Base-by-base conservation (phyloP, 805 yeast species). In the Saccharomycopsis lassenensis region DNA sequence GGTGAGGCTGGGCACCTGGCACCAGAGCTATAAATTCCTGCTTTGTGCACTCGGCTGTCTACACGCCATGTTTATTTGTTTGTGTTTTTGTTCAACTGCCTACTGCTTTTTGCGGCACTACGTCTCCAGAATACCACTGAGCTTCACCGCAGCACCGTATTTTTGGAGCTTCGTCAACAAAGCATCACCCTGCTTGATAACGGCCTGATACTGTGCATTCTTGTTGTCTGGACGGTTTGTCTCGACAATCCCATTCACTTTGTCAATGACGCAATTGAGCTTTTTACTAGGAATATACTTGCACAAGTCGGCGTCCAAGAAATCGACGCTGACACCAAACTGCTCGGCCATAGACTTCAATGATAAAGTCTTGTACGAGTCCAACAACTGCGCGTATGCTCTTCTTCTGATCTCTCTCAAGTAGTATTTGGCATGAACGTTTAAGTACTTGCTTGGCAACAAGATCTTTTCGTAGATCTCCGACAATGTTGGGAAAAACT, bases 181-280 rank as follows among this genome's bases (percentile, higher is more conserved):
- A 2, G 77, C 74, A 54, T 91, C 98, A 45, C 98, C 97, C 55
- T 80, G 93, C 58, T 84, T 86, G 51, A 91, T 77, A 51, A 91
- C 69, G 45, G 66, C 58, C 55, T 86, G 94, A 58, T 87, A 91
- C 61, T 89, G 97, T 39, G 84, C 81, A 55, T 91, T 89, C 61
- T 91, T 91, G 62, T 81, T 86, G 57, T 91, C 98, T 2, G 96
- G 95, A 48, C 97, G 71, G 59, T 86, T 91, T 12, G 98, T 91
- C 56, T 84, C 93, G 46, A 91, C 83, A 43, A 91, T 84, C 10
- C 94, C 97, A 57, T 86, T 84, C 35, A 91, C 97, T 53, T 84
- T 74, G 57, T 91, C 98, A 52, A 91, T 85, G 35, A 91, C 87
- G 62, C 98, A 91, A 61, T 87, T 89, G 55, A 91, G 69, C 59